Conservation (phyloP, 257 asterid species). For the Ilex aquifolium region DNA sequence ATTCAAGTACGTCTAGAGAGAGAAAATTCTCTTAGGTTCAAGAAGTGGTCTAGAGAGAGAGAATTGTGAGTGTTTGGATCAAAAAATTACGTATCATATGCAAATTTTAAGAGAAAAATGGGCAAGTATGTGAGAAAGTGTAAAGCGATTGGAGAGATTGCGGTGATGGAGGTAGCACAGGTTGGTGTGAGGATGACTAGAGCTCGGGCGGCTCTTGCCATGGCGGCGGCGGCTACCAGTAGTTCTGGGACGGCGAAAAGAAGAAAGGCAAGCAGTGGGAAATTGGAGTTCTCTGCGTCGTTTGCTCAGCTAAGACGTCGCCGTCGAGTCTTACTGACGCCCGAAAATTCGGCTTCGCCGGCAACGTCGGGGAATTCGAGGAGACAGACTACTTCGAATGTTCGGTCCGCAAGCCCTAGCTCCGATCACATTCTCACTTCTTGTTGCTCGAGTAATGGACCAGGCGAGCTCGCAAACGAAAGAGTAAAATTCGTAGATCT, state of each 20-base stretch:
- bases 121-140: neutral
- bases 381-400: neutral
- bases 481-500: neutral
- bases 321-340: neutral
- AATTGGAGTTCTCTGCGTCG: neutral
- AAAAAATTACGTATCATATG: neutral
- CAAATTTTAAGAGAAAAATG: neutral
- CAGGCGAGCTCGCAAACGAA: neutral
- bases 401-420: neutral
- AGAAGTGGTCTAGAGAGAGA: neutral
- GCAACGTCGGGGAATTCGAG: neutral
- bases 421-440: neutral
- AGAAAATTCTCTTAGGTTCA: neutral
- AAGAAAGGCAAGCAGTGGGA: neutral
- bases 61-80: neutral
- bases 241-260: neutral
- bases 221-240: neutral
- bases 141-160: neutral
- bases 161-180: neutral
- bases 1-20: neutral
- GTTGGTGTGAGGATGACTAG: neutral
- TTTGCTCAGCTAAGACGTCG: neutral
- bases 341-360: neutral
- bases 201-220: neutral
- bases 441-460: conserved; percentile 1